Evolutionary conservation across 2,329 filamentous ascomycete genomes (phyloP), one percentile per base, ranked within the genome.

Genomic region (Dothidotthia symphoricarpi): DNA sequence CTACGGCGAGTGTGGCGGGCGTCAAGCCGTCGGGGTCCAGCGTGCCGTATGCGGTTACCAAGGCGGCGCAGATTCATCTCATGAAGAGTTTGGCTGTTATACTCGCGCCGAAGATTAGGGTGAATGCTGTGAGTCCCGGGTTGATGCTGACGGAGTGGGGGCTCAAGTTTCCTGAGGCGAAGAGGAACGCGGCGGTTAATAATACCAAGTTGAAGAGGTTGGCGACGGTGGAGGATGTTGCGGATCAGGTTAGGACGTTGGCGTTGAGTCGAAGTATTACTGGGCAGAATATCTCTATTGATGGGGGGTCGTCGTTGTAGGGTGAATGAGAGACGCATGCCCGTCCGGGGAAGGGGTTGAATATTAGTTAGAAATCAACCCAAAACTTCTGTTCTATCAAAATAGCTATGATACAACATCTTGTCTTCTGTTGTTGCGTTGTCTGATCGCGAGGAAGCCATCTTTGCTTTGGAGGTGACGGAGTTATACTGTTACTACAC

Each of bases 1-100:
- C 75, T 1, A 84, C 82, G 0, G 80, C 82, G 0, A 81, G 76
- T 29, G 54, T 85, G 16, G 82, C 83, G 0, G 83, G 82, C 1
- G 76, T 86, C 2, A 80, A 75, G 52, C 75, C 78, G 0, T 78
- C 74, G 42, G 83, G 83, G 1, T 84, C 80, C 76, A 76, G 73
- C 31, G 73, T 82, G 76, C 80, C 87, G 4, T 93, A 93, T 57
- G 75, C 82, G 0, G 84, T 89, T 5, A 86, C 85, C 14, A 93
- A 93, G 60, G 85, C 86, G 1, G 87, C 87, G 9, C 77, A 78
- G 41, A 66, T 86, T 36, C 83, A 86, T 63, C 64, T 85, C 30
- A 81, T 82, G 69, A 82, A 81, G 55, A 78, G 79, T 41, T 66
- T 86, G 28, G 82, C 82, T 3, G 69, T 75, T 36, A 79, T 78